A percentile compares a stretch with the other conserved stretches of the same genome.
Evolutionary conservation across 768 basidiomycete genomes (phyloP).

Genomic region (Boletus insuetus): DNA sequence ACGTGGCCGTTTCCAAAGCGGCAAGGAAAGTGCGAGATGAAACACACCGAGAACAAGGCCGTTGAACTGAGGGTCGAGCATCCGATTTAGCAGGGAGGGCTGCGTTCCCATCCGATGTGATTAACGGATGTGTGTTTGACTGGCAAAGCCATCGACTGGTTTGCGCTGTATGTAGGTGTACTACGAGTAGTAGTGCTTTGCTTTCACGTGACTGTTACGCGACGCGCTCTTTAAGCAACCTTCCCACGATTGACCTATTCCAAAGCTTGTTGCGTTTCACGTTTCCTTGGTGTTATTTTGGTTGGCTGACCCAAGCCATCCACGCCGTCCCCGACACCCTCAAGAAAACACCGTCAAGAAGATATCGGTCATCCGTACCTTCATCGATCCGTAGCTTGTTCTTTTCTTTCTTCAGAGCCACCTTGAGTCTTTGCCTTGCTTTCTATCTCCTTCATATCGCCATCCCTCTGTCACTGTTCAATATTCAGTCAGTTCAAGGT

Average conservation of each 20-base stretch:
- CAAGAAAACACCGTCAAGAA: conserved; percentile 13
- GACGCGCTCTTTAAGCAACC: conserved; percentile 36
- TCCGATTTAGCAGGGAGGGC: neutral
- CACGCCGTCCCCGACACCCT: conserved; percentile 10
- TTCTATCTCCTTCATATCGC: conserved; percentile 28
- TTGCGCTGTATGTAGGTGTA: neutral
- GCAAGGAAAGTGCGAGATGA: neutral
- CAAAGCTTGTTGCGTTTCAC: conserved; percentile 28
- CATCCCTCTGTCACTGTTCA: conserved; percentile 14
- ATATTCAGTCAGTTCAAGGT: conserved; percentile 23
- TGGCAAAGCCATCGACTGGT: neutral
- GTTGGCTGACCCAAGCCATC: conserved; percentile 14
- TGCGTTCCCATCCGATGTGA: neutral
- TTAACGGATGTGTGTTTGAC: neutral
- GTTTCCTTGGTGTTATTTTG: conserved; percentile 23
- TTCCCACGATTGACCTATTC: conserved; percentile 29
- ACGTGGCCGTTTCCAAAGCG: neutral
- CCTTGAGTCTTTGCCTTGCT: conserved; percentile 17
- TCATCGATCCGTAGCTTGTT: conserved; percentile 16
- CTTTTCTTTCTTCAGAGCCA: conserved; percentile 22
- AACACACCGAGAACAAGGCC: conserved; percentile 5
- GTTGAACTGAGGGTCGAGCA: neutral
- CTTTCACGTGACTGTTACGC: conserved; percentile 37
- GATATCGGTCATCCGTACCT: conserved; percentile 1
- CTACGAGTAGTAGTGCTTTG: conserved; percentile 13